Percentiles rank a stretch among this genome's conserved stretches.
phyloP scores from a whole-genome alignment of 2,329 filamentous ascomycete genomes.

The Phyllosticta ampelicida region DNA sequence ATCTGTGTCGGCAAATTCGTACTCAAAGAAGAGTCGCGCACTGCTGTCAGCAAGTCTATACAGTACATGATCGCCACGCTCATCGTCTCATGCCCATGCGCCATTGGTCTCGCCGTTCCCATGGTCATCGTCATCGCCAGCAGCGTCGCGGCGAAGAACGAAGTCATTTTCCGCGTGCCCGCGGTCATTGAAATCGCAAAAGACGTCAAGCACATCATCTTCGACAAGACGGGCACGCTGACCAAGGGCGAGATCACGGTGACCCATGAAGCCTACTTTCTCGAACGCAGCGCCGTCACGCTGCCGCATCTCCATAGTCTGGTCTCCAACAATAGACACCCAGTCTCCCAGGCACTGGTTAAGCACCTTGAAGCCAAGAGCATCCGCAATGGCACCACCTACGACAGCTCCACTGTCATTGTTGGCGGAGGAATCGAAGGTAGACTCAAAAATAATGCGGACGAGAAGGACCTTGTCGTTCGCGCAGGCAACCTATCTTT shows the following conservation, averaged over 20 bases:
- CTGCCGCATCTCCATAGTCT: conserved; percentile 29
- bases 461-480: conserved; percentile 17
- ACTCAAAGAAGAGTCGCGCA: conserved; percentile 6
- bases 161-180: conserved; percentile 60
- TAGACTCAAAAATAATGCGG: conserved; percentile 15
- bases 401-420: conserved; percentile 23
- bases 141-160: conserved; percentile 52
- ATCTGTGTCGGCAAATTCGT: conserved; percentile 44
- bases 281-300: neutral
- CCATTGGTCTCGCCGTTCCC: conserved; percentile 63
- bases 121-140: conserved; percentile 67
- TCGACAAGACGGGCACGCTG: conserved; percentile 74
- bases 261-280: conserved; percentile 15
- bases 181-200: conserved; percentile 52
- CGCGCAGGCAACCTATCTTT: conserved; percentile 32
- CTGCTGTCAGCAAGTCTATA: conserved; percentile 49
- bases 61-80: conserved; percentile 64
- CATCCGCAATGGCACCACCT: neutral
- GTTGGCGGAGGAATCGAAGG: conserved; percentile 37
- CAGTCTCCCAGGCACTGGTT: conserved; percentile 1
- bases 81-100: conserved; percentile 69
- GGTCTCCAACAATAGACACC: conserved; percentile 21
- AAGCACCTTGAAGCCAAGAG: neutral
- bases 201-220: conserved; percentile 55
- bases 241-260: conserved; percentile 46